Conservation (phyloP, 352 stramenopile species). For the Pythium rhizo-oryzae region DNA sequence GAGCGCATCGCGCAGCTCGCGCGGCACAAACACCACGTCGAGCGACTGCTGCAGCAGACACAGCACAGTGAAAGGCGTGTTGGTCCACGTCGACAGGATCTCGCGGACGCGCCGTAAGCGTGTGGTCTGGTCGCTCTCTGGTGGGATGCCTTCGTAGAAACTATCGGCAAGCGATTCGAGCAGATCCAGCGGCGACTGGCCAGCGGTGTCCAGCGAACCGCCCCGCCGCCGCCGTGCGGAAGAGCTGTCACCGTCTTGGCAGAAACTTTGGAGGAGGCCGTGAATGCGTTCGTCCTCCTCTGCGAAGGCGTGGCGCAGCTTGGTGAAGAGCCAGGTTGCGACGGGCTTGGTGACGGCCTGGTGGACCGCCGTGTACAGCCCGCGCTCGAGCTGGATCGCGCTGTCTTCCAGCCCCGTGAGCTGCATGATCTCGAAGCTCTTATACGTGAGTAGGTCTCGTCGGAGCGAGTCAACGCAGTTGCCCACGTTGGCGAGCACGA, state of each 20-base stretch:
- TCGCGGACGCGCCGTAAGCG: conserved; percentile 5
- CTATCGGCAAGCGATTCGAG: conserved; percentile 11
- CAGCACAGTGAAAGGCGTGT: conserved; percentile 19
- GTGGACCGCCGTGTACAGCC: conserved; percentile 20
- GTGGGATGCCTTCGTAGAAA: not conserved
- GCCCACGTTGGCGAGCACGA: conserved; percentile 18
- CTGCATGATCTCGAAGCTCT: conserved; percentile 31
- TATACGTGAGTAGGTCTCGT: conserved; percentile 19
- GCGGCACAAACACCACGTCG: conserved; percentile 23
- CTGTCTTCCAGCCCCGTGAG: conserved; percentile 28
- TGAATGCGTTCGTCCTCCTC: conserved; percentile 20
- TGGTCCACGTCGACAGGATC: conserved; percentile 6
- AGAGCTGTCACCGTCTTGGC: not conserved
- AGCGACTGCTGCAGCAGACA: conserved; percentile 32
- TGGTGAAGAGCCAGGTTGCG: conserved; percentile 29
- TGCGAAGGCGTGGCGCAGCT: conserved; percentile 23
- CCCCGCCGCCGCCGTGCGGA: not conserved
- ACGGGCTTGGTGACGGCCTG: conserved; percentile 21
- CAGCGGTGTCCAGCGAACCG: not conserved
- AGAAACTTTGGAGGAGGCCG: not conserved
- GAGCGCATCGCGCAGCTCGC: conserved; percentile 21
- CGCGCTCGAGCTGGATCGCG: conserved; percentile 26
- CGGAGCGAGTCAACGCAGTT: conserved; percentile 22
- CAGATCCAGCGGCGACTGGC: conserved; percentile 17
- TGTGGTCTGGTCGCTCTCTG: not conserved